phyloP scores from a whole-genome alignment of 164 flowering plant genomes.

The Magnolia sinica region DNA sequence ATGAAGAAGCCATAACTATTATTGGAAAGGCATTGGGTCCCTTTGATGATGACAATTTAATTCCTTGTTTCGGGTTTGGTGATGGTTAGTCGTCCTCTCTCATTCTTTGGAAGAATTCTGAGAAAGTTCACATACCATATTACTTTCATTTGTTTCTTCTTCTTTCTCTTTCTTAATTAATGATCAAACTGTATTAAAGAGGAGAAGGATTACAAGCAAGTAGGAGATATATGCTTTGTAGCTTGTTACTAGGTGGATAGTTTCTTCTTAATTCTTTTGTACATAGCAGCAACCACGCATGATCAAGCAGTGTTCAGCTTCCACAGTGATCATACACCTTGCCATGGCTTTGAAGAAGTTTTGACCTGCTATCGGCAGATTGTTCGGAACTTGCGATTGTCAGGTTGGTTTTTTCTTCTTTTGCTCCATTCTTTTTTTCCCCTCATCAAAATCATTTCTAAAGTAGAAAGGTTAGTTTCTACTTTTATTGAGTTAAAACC shows the following conservation, averaged over 20 bases:
- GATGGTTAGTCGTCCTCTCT: slow-evolving; percentile 42
- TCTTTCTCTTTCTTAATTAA: background rate
- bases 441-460: no score
- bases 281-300: slow-evolving; percentile 62
- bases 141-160: no score
- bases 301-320: slow-evolving; percentile 72
- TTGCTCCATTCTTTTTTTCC: no score
- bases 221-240: background rate
- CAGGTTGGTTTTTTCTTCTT: slow-evolving; percentile 38
- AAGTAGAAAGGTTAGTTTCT: no score
- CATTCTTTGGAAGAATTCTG: no score
- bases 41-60: slow-evolving; percentile 80
- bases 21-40: slow-evolving; percentile 77
- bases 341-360: slow-evolving; percentile 83
- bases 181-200: background rate
- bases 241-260: background rate
- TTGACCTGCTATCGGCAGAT: slow-evolving; percentile 54
- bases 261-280: background rate
- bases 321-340: slow-evolving; percentile 54
- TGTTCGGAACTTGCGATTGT: slow-evolving; percentile 43
- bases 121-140: no score
- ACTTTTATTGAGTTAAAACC: no score
- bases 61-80: slow-evolving; percentile 85
- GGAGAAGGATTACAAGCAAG: background rate
- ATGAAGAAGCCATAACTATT: slow-evolving; percentile 67